Evolutionary conservation across 1,139 yeast genomes (phyloP).

Genomic region (Candida pseudocylindracea): DNA sequence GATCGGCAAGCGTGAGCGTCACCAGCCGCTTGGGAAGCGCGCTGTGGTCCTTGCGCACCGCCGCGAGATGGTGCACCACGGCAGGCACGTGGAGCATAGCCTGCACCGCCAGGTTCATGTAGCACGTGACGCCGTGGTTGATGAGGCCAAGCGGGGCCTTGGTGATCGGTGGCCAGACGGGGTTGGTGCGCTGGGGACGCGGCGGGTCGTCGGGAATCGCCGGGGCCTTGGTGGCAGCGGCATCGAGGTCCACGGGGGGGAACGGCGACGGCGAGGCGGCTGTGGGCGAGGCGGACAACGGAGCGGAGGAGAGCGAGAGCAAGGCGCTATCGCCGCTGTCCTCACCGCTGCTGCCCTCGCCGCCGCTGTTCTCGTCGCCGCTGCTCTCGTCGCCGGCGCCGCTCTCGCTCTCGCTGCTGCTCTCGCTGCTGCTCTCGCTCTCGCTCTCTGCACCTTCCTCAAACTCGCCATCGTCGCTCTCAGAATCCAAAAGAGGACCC

Average conservation of each 20-base stretch:
- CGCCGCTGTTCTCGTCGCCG: constrained; percentile 1
- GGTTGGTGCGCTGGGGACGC: constrained; percentile 37
- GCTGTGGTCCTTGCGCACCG: constrained; percentile 30
- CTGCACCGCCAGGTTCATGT: constrained; percentile 89
- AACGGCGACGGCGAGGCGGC: constrained; percentile 2
- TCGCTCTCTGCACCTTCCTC: constrained; percentile 1
- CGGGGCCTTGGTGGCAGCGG: constrained; percentile 10
- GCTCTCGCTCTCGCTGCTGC: constrained; percentile 1
- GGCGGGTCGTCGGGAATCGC: constrained; percentile 19
- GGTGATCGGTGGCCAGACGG: constrained; percentile 17
- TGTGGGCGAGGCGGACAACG: constrained; percentile 8
- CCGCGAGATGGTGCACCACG: constrained; percentile 58
- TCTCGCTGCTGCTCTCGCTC: neutral
- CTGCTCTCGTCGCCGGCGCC: constrained; percentile 1
- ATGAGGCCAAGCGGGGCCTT: constrained; percentile 63
- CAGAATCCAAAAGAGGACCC: constrained; percentile 13
- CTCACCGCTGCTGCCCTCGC: neutral
- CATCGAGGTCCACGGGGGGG: constrained; percentile 6
- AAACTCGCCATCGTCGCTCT: constrained; percentile 2
- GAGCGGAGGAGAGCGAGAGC: too few species aligned
- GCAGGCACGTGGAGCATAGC: constrained; percentile 83
- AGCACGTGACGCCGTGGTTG: constrained; percentile 91
- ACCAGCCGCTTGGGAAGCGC: constrained; percentile 36
- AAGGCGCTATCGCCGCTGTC: neutral
- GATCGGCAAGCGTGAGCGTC: constrained; percentile 48